Conservation (phyloP, 257 asterid genomes). For the Solanum corneliomulleri region DNA sequence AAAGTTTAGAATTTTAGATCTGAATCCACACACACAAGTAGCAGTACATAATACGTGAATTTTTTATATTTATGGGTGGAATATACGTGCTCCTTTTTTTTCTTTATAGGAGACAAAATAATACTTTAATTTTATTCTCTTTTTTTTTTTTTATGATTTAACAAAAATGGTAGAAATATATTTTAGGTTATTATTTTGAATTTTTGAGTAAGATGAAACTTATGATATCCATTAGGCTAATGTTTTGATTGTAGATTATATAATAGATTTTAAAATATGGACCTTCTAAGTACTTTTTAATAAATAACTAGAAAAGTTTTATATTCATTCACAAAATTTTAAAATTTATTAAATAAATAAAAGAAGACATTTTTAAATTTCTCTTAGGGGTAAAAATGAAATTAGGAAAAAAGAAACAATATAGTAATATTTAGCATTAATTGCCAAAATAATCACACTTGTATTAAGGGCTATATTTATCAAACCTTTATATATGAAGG, state of each 20-base stretch:
- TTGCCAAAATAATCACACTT: neutral
- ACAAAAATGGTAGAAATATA: neutral
- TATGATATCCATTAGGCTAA: too few relatives aligned
- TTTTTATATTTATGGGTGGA: neutral
- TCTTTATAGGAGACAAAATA: neutral
- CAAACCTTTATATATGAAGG: neutral
- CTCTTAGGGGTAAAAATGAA: neutral
- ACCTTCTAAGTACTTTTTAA: too few relatives aligned
- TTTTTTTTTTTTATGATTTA: neutral
- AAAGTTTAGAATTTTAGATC: neutral
- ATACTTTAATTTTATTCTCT: too few relatives aligned
- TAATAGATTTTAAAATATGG: fast-evolving
- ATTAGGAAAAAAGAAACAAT: too few relatives aligned
- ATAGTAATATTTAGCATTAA: neutral
- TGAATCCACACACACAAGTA: neutral
- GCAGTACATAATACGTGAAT: neutral
- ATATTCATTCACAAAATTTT: neutral
- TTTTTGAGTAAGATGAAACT: neutral
- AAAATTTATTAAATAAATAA: neutral
- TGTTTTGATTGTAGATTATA: neutral
- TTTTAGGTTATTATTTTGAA: neutral
- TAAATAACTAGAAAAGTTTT: too few relatives aligned
- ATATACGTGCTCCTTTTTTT: neutral
- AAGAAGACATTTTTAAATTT: neutral
- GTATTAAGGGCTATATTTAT: neutral